Percentiles rank a stretch among this genome's conserved stretches.
Evolutionary conservation across 306 rosid genomes (phyloP).

Genomic region (Fagus crenata): DNA sequence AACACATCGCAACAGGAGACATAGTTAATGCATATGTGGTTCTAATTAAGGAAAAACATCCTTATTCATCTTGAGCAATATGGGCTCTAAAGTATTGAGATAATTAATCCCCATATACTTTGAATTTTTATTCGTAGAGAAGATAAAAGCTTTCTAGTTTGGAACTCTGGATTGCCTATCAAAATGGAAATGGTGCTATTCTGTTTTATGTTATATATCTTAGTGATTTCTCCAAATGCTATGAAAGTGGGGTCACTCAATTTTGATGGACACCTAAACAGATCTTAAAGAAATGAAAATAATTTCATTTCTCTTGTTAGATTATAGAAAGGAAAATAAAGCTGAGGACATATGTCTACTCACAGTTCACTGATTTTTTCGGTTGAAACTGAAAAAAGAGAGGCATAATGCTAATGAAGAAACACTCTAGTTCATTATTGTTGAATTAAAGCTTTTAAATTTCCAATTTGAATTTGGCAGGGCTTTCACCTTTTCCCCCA

Average conservation of each 20-base stretch:
- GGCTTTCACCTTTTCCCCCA: not conserved
- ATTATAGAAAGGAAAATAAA: not conserved
- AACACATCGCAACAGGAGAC: constrained; percentile 94
- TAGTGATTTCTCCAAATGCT: not conserved
- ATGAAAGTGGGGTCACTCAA: not conserved
- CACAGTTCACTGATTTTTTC: not conserved
- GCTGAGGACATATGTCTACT: no score
- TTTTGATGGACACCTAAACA: constrained; percentile 2
- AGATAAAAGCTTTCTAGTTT: not conserved
- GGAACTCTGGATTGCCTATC: not conserved
- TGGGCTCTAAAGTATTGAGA: constrained; percentile 7
- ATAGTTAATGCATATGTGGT: constrained; percentile 91
- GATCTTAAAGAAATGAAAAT: not conserved
- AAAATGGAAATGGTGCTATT: not conserved
- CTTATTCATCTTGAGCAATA: constrained; percentile 13
- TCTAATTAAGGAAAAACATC: constrained; percentile 55
- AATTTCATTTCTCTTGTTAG: not conserved
- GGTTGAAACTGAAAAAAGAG: not conserved
- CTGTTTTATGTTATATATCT: no score
- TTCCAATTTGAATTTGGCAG: not conserved
- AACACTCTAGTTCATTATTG: not conserved
- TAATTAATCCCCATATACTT: constrained; percentile 5
- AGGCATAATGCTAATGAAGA: not conserved
- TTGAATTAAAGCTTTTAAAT: no score
- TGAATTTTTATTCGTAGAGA: not conserved